These are phyloP conservation scores for Nicotiana sylvestris DNA, from an alignment of 257 asterid species.

Conservation along the genomic window DNA sequence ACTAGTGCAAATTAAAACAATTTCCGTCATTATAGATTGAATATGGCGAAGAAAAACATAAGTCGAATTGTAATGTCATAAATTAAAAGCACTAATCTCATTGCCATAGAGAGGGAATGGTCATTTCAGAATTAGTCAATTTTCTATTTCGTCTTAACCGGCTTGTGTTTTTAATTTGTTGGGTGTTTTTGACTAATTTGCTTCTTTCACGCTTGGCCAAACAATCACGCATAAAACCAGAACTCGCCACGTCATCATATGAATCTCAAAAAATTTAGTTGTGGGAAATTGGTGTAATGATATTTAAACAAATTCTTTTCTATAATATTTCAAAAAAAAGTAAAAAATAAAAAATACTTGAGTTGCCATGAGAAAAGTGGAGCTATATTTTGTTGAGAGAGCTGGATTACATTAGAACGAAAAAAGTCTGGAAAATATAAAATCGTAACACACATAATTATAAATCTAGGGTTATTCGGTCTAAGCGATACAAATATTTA, in stretches of 20 bases:
- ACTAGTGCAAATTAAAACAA: no score
- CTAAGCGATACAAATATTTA: no score
- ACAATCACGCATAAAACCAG: background rate
- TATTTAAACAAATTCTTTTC: no score
- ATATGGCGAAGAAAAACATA: background rate
- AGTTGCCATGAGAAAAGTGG: background rate
- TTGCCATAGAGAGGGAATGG: background rate
- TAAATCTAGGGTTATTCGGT: background rate
- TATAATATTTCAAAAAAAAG: no score
- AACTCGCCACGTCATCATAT: background rate
- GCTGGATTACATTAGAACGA: no score
- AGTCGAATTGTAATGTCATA: no score
- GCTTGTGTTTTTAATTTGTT: background rate
- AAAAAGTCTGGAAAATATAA: no score
- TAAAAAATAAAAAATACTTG: background rate
- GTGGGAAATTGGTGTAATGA: background rate
- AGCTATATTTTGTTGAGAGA: no score
- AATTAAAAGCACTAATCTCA: no score
- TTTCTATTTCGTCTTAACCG: background rate
- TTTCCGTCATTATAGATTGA: no score
- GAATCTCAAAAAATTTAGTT: background rate
- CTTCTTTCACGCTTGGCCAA: slow-evolving; percentile 2
- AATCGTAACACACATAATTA: background rate
- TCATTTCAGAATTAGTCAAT: background rate
- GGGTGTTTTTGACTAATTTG: background rate